Evolutionary conservation across 2,329 filamentous ascomycete genomes (phyloP), one percentile per base, ranked within the genome.

Genomic region (Aspergillus sp.): DNA sequence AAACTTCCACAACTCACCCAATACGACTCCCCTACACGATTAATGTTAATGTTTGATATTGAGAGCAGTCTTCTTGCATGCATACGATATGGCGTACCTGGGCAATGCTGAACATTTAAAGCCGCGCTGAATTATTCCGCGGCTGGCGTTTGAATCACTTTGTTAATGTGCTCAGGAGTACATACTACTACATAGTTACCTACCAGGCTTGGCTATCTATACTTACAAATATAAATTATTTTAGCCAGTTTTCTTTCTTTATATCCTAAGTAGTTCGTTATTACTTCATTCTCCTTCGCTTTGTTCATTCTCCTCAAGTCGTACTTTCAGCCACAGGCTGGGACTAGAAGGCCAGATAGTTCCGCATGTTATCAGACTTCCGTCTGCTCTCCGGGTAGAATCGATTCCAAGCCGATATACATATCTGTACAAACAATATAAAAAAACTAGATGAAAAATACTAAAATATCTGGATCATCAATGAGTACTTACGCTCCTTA

Each of bases 1-100:
- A 19, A 68, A 71, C 17, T 68, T 70, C 42, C 69, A 68, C 50
- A 73, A 70, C 57, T 75, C 73, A 17, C 73, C 73, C 5, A 67
- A 62, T 57, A 68, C 73, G 67, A 70, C 70, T 19, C 72, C 73
- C 4, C 63, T 74, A 54, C 69, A 74, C 51, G 72, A 75, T 48
- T 72, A 68, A 70, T 64, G 64, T 44, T 50, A 48, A 40, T 51
- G 52, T 59, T 34, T 61, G 24, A 53, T 52, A 62, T 58, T 57
- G 54, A 30, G 44, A 48, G 51, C 33, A 24, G 20, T 58, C 61
- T 64, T 45, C 64, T 68, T 49, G 64, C 65, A 67, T 49, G 64
- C 65, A 67, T 70, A 64, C 57, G 54, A 54, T 59, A 41, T 48
- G 66, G 68, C 64, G 66, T 70, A 67, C 49, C 13, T 15, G 49